Evolutionary conservation across 208 protist species (phyloP).

Genomic region (Trypanosoma rangeli): DNA sequence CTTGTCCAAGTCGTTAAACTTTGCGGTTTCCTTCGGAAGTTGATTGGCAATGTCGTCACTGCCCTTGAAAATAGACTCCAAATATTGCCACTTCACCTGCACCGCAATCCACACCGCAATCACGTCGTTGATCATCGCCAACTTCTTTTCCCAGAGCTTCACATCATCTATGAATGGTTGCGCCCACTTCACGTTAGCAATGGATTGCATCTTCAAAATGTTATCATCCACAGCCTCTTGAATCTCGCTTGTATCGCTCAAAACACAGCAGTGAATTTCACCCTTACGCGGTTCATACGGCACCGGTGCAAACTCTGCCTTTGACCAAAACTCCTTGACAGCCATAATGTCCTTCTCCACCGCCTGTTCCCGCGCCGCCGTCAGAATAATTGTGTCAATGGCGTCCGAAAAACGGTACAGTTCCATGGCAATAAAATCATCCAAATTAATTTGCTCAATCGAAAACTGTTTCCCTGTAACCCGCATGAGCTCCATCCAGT

Average conservation of each 20-base stretch:
- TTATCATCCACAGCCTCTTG: constrained; percentile 98
- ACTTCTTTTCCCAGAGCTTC: constrained; percentile 95
- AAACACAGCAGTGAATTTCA: constrained; percentile 86
- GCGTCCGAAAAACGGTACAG: constrained; percentile 93
- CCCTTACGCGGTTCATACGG: constrained; percentile 92
- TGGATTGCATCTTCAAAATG: constrained; percentile 97
- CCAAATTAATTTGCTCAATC: constrained; percentile 96
- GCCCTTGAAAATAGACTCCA: constrained; percentile 99
- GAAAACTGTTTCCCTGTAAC: constrained; percentile 95
- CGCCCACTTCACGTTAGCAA: constrained; percentile 96
- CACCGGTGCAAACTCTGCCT: constrained; percentile 84
- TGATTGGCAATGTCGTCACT: constrained; percentile 98
- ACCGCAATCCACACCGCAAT: constrained; percentile 97
- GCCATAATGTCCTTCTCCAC: constrained; percentile 96
- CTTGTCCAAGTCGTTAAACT: constrained; percentile 97
- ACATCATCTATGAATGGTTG: constrained; percentile 96
- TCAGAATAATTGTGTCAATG: constrained; percentile 94
- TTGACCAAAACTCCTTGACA: constrained; percentile 96
- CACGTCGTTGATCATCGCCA: constrained; percentile 96
- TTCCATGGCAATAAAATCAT: constrained; percentile 97
- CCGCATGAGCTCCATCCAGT: constrained; percentile 98
- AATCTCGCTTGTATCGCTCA: constrained; percentile 96
- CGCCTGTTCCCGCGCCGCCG: constrained; percentile 93
- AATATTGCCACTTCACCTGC: constrained; percentile 99
- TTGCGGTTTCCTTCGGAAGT: constrained; percentile 97